Evolutionary conservation across 371 early-diverging fungal species (phyloP), one percentile per base, ranked within the genome.

Genomic region (Apophysomyces ossiformis): DNA sequence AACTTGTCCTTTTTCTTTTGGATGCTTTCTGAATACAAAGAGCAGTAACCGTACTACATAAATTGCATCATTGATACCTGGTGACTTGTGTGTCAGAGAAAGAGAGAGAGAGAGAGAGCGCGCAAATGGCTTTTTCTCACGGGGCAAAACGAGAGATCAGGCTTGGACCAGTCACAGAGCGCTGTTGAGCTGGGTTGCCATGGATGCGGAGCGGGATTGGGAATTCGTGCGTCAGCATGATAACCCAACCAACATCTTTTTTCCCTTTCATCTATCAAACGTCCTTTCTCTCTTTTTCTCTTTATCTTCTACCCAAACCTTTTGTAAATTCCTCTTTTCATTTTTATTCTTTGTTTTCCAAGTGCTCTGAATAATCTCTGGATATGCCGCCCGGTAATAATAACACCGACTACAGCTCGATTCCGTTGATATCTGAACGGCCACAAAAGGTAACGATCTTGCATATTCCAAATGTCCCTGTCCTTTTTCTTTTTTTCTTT

Each of bases 351-450:
- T 11, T 15, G 15, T 1, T 16, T 39, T 58, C 37, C n/a, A 9
- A 7, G 54, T n/a, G 32, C 32, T 26, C 32, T 26, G 32, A 26
- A 26, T 26, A 26, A 26, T 26, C 32, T 26, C 32, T 26, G 32
- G 32, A 26, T 32, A 50, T 50, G 54, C 11, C 54, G 54, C 21
- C 54, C 5, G 7, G 5, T 50, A 16, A 9, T 26, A 9, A 50
- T 21, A 50, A 11, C 21, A 50, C 21, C 5, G 21, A 50, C 21
- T 50, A 50, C 37, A 58, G 58, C 37, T 12, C 58, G 13, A 58
- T 39, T 58, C 58, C 39, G 32, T 58, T 58, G n/a, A 12, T 63
- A 50, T 56, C 39, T 47, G 35, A 21, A 35, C 38, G 57, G 21
- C n/a, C 21, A 18, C 36, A 63, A 54, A 15, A 18, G 36, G 36